Conservation (phyloP, 2,329 filamentous ascomycete species). For the Myriosclerotinia duriaeana region DNA sequence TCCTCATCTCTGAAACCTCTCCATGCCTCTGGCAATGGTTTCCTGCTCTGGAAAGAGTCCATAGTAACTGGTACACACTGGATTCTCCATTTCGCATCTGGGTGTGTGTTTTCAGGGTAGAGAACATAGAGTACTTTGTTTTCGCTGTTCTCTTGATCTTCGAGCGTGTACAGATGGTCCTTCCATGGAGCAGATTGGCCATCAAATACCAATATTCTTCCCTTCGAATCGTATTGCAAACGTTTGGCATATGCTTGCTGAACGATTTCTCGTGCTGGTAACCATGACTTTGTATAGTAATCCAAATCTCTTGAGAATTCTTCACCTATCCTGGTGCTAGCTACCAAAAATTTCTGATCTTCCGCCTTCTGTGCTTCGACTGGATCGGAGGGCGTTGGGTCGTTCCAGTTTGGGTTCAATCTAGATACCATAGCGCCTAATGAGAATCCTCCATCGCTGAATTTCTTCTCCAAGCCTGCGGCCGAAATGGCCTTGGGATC, state of each 20-base stretch:
- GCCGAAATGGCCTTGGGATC: conserved; percentile 67
- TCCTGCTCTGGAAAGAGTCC: conserved; percentile 88
- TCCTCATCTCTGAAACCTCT: conserved; percentile 85
- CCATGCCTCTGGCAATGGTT: conserved; percentile 88
- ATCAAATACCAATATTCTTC: conserved; percentile 78
- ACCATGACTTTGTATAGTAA: conserved; percentile 74
- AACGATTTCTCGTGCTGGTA: conserved; percentile 81
- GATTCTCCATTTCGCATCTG: conserved; percentile 85
- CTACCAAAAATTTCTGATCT: conserved; percentile 74
- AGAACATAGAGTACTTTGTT: conserved; percentile 79
- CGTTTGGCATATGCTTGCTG: conserved; percentile 72
- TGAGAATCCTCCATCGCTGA: conserved; percentile 77
- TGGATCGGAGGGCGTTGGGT: conserved; percentile 54
- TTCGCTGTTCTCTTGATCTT: conserved; percentile 56
- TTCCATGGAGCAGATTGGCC: conserved; percentile 86
- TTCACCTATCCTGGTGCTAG: conserved; percentile 81
- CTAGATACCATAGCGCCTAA: conserved; percentile 81
- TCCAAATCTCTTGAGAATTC: conserved; percentile 81
- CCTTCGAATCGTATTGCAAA: conserved; percentile 65
- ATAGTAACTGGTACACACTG: conserved; percentile 84
- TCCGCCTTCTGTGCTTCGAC: conserved; percentile 68
- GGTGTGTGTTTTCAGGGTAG: conserved; percentile 78
- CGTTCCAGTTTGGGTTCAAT: conserved; percentile 80
- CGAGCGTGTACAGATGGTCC: conserved; percentile 88
- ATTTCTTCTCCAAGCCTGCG: conserved; percentile 77